These are phyloP conservation scores for Astragalus glycyphyllos DNA, from an alignment of 306 rosid genomes.

Conservation along the genomic window DNA sequence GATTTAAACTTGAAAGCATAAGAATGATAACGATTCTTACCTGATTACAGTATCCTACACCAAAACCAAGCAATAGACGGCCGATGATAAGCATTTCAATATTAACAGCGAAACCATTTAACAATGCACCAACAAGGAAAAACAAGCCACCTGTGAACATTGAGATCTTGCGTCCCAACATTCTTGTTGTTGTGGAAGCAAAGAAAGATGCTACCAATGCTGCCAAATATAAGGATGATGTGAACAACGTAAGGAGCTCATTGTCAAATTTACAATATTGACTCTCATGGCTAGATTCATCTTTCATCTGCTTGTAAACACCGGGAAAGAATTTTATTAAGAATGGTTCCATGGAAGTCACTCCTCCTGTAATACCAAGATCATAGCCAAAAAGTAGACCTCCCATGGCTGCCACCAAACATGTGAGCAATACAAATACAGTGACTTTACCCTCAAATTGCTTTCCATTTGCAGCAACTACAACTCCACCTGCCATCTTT, in stretches of 20 bases:
- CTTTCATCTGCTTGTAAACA: background rate
- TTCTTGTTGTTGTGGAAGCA: too few species aligned
- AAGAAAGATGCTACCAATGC: too few species aligned
- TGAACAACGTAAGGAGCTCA: too few species aligned
- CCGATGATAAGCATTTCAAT: too few species aligned
- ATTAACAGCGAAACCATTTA: constrained; percentile 4
- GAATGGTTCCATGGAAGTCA: constrained; percentile 1
- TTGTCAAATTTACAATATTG: too few species aligned
- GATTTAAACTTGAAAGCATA: background rate
- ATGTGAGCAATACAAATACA: constrained; percentile 25
- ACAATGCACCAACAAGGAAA: constrained; percentile 30
- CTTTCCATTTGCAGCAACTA: background rate
- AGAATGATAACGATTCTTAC: background rate
- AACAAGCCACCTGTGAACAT: constrained; percentile 38
- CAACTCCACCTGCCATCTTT: constrained; percentile 33
- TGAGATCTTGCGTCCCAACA: constrained; percentile 30
- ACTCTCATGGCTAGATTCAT: too few species aligned
- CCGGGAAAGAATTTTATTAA: constrained; percentile 9
- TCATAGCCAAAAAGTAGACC: constrained; percentile 33
- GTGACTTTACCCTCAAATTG: constrained; percentile 33
- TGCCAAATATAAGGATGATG: too few species aligned
- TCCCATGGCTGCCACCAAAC: constrained; percentile 40
- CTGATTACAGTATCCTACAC: constrained; percentile 12
- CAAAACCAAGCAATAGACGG: too few species aligned
- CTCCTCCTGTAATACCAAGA: background rate